Evolutionary conservation across 1,139 yeast species (phyloP).

Genomic region (Sugiyamaella paludigena): DNA sequence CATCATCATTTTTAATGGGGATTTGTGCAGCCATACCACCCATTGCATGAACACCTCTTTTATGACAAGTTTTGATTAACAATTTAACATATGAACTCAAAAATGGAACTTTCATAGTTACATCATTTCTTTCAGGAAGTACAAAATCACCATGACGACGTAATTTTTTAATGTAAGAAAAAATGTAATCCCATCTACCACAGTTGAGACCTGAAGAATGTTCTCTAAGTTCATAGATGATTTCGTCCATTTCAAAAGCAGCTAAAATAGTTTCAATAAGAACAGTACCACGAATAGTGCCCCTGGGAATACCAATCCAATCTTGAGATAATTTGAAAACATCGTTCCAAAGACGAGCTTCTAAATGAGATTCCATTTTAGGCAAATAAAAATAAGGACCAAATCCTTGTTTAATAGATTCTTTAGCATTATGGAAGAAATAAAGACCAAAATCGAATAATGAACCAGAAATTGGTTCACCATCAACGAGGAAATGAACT

Average conservation of each 20-base stretch:
- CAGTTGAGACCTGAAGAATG: slow-evolving; percentile 77
- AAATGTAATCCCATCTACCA: slow-evolving; percentile 83
- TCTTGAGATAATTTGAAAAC: slow-evolving; percentile 69
- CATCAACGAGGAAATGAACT: slow-evolving; percentile 69
- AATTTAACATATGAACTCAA: slow-evolving; percentile 68
- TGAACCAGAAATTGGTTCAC: slow-evolving; percentile 71
- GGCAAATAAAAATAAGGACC: slow-evolving; percentile 81
- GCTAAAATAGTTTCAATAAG: slow-evolving; percentile 74
- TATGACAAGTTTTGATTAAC: slow-evolving; percentile 68
- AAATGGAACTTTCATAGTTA: slow-evolving; percentile 73
- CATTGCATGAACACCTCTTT: slow-evolving; percentile 75
- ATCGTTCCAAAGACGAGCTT: slow-evolving; percentile 78
- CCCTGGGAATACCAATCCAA: slow-evolving; percentile 61
- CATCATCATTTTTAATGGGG: slow-evolving; percentile 67
- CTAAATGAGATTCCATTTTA: slow-evolving; percentile 77
- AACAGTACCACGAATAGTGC: slow-evolving; percentile 76
- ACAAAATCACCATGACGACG: slow-evolving; percentile 61
- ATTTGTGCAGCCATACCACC: slow-evolving; percentile 88
- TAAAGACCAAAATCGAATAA: slow-evolving; percentile 75
- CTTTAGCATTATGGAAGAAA: slow-evolving; percentile 70
- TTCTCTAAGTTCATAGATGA: slow-evolving; percentile 69
- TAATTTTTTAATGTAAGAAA: slow-evolving; percentile 66
- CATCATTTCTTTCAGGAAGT: slow-evolving; percentile 71
- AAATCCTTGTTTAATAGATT: slow-evolving; percentile 56
- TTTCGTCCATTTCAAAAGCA: slow-evolving; percentile 80